Evolutionary conservation across 2,329 filamentous ascomycete genomes (phyloP).

Genomic region (Dothideomycetidae sp.): DNA sequence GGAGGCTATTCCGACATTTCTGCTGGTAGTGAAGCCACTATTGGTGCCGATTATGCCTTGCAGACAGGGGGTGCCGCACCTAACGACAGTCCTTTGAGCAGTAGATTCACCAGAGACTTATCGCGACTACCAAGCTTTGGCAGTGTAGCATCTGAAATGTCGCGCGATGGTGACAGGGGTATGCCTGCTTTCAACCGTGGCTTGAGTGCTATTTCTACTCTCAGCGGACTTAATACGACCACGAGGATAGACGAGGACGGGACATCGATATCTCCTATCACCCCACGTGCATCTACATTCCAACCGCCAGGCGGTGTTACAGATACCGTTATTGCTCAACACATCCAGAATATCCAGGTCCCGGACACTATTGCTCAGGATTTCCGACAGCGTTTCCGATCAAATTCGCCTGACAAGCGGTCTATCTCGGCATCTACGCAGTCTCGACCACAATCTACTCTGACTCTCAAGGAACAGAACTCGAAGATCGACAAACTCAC

Average conservation of each 20-base stretch:
- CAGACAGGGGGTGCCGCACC: constrained; percentile 61
- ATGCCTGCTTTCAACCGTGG: constrained; percentile 15
- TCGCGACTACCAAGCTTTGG: constrained; percentile 73
- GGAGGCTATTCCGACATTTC: constrained; percentile 42
- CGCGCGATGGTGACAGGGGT: constrained; percentile 32
- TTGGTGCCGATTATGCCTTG: constrained; percentile 66
- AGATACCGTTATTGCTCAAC: constrained; percentile 76
- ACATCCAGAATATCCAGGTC: constrained; percentile 79
- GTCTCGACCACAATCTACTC: constrained; percentile 25
- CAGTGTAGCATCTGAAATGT: constrained; percentile 68
- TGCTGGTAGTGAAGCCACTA: constrained; percentile 57
- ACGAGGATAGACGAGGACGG: constrained; percentile 41
- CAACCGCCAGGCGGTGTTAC: constrained; percentile 45
- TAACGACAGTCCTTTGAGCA: constrained; percentile 17
- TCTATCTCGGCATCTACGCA: constrained; percentile 24
- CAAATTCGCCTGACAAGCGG: constrained; percentile 46
- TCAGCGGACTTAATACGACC: constrained; percentile 22
- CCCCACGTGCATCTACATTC: constrained; percentile 48
- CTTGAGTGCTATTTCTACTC: constrained; percentile 27
- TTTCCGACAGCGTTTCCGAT: constrained; percentile 61
- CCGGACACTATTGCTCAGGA: constrained; percentile 78
- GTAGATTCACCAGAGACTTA: constrained; percentile 39
- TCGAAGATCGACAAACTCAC: constrained; percentile 91
- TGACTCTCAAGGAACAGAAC: constrained; percentile 94
- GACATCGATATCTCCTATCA: constrained; percentile 44